Evolutionary conservation across 495 filamentous ascomycete species (phyloP), one percentile per base, ranked within the genome.

Genomic region (Jackrogersella multiformis): DNA sequence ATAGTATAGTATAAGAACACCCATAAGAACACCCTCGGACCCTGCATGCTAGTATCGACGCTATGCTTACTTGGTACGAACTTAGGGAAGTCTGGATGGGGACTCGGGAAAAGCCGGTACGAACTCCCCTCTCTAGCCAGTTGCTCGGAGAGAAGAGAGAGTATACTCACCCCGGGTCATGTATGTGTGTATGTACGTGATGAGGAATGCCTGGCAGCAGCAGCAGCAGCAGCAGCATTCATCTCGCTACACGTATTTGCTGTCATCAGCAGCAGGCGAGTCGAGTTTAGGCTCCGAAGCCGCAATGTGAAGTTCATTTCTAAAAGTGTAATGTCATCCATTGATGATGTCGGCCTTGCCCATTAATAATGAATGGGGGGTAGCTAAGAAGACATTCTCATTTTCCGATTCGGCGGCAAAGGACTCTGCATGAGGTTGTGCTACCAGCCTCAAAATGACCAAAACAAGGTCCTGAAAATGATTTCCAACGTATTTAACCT

Each of bases 301-400:
- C 67, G 67, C 67, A 70, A 66, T 62, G 65, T 45, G 44, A 57
- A 51, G 35, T 53, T 66, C 61, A 66, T 70, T 70, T 66, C 61
- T 65, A 70, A 70, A 57, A 53, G 56, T 34, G 41, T 62, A 45
- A 13, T 65, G 67, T 70, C 67, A 70, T 66, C 49, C 56, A 62
- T 62, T 61, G 56, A 65, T 24, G 36, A 24, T 57, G 66, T 28
- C 46, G 60, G 42, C 49, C 55, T 61, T 56, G 61, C 24, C 66
- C 66, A 69, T 69, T 69, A 65, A 57, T 65, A 65, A 65, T 61
- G 48, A 15, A 26, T 21, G 45, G 16, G 41, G 61, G 61, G 56
- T 52, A 59, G 41, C n/a, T 51, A 51, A 39, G 39, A 26, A 41
- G 15, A 34, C 56, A 30, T 56, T 46, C 41, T 56, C 60, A 21